Evolutionary conservation across 2,329 filamentous ascomycete genomes (phyloP).

Genomic region (Rhinocladiella mackenziei): DNA sequence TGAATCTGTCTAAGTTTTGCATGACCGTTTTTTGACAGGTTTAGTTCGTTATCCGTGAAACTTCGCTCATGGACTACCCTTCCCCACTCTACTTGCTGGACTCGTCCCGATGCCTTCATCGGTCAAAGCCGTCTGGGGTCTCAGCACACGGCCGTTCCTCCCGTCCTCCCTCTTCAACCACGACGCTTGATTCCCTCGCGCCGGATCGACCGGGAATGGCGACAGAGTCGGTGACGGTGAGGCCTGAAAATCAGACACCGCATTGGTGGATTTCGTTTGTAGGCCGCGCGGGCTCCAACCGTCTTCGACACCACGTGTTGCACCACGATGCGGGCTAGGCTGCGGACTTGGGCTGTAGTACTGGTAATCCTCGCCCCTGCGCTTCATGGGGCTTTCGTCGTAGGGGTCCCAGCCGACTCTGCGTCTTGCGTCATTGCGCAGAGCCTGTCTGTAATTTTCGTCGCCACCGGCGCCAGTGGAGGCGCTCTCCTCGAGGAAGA

Average conservation of each 20-base stretch:
- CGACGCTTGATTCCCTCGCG: conserved; percentile 17
- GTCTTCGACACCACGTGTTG: not conserved
- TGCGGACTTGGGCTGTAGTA: conserved; percentile 38
- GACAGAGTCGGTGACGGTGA: conserved; percentile 26
- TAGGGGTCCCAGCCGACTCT: conserved; percentile 69
- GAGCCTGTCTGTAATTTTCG: conserved; percentile 55
- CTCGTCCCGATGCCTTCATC: conserved; percentile 36
- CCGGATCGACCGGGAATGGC: conserved; percentile 26
- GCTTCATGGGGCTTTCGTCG: conserved; percentile 65
- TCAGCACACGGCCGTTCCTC: conserved; percentile 37
- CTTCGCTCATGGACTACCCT: too few relatives aligned
- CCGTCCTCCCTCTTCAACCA: conserved; percentile 24
- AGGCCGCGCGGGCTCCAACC: conserved; percentile 13
- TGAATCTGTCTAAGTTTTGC: too few relatives aligned
- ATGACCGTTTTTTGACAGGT: too few relatives aligned
- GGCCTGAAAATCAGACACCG: conserved; percentile 34
- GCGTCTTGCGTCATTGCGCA: conserved; percentile 57
- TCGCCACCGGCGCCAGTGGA: conserved; percentile 63
- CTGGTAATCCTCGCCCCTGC: conserved; percentile 62
- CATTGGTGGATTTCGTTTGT: conserved; percentile 14
- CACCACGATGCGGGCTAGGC: not conserved
- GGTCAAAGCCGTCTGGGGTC: conserved; percentile 30
- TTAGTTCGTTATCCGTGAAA: too few relatives aligned
- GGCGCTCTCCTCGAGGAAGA: conserved; percentile 71
- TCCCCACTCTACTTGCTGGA: conserved; percentile 23